phyloP scores from a whole-genome alignment of 1,284 basidiomycete genomes.

The Gomphus bonarii region DNA sequence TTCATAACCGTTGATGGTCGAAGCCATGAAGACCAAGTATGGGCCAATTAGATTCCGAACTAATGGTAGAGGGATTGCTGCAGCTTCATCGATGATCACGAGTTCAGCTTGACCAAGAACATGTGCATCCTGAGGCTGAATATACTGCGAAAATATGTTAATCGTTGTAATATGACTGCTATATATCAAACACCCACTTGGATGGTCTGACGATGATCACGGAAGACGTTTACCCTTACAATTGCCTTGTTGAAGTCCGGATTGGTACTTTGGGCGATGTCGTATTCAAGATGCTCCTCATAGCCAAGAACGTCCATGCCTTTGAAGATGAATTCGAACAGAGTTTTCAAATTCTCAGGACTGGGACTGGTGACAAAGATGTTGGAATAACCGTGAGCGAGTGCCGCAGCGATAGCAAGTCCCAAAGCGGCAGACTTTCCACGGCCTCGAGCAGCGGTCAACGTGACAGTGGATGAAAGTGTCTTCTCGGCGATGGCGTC shows the following conservation, averaged over 20 bases:
- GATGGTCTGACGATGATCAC: conserved; percentile 87
- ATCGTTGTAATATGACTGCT: neutral
- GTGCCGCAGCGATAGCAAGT: conserved; percentile 85
- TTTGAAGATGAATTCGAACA: conserved; percentile 99
- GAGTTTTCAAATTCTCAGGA: conserved; percentile 94
- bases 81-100: conserved; percentile 97
- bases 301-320: conserved; percentile 92
- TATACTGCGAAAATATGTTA: conserved; percentile 54
- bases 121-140: conserved; percentile 95
- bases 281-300: conserved; percentile 97
- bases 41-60: conserved; percentile 94
- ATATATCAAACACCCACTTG: conserved; percentile 43
- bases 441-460: conserved; percentile 91
- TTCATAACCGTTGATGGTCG: conserved; percentile 99
- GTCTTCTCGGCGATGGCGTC: conserved; percentile 90
- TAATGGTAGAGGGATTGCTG: conserved; percentile 92
- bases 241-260: conserved; percentile 94
- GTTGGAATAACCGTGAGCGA: conserved; percentile 94
- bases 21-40: conserved; percentile 97
- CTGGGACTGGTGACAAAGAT: conserved; percentile 98
- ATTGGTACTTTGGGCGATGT: conserved; percentile 89
- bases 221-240: conserved; percentile 92
- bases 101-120: conserved; percentile 97
- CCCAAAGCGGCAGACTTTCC: conserved; percentile 97
- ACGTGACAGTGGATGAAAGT: conserved; percentile 87